Evolutionary conservation across 1,284 basidiomycete species (phyloP).

Genomic region (Schizophyllum amplum): DNA sequence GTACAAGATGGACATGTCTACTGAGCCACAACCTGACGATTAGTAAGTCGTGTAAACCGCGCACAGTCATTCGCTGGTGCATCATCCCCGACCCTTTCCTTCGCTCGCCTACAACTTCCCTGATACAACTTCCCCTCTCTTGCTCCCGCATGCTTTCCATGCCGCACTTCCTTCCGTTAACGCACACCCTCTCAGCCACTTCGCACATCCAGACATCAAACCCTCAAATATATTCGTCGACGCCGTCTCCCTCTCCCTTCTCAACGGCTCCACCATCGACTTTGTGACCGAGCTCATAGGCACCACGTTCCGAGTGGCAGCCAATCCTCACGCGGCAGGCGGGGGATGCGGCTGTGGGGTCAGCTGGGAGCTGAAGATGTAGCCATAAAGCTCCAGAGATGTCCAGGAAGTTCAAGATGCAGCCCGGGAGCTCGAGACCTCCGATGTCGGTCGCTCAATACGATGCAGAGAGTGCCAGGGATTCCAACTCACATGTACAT

Average conservation of each 20-base stretch:
- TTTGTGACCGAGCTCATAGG: constrained; percentile 90
- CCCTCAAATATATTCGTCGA: constrained; percentile 76
- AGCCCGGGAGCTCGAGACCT: background rate
- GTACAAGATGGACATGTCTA: constrained; percentile 79
- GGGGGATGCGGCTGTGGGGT: constrained; percentile 86
- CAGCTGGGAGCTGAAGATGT: constrained; percentile 79
- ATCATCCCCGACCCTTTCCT: constrained; percentile 1
- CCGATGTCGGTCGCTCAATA: too few relatives aligned
- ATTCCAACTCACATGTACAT: too few relatives aligned
- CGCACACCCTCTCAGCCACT: constrained; percentile 40
- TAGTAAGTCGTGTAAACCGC: constrained; percentile 49
- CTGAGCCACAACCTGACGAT: constrained; percentile 55
- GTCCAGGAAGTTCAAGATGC: too few relatives aligned
- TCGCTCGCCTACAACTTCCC: background rate
- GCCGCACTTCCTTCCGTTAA: constrained; percentile 2
- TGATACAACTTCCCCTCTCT: background rate
- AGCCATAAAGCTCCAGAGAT: constrained; percentile 4
- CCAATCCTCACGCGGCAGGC: constrained; percentile 83
- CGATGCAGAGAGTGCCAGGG: too few relatives aligned
- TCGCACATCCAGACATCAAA: constrained; percentile 57
- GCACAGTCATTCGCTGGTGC: constrained; percentile 1
- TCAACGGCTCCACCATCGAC: constrained; percentile 82
- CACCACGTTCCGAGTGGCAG: constrained; percentile 69
- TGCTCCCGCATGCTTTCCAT: too few relatives aligned
- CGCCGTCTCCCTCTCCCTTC: constrained; percentile 67